Conservation (phyloP, 176 grass and related monocot genomes). For the Oryza meridionalis region DNA sequence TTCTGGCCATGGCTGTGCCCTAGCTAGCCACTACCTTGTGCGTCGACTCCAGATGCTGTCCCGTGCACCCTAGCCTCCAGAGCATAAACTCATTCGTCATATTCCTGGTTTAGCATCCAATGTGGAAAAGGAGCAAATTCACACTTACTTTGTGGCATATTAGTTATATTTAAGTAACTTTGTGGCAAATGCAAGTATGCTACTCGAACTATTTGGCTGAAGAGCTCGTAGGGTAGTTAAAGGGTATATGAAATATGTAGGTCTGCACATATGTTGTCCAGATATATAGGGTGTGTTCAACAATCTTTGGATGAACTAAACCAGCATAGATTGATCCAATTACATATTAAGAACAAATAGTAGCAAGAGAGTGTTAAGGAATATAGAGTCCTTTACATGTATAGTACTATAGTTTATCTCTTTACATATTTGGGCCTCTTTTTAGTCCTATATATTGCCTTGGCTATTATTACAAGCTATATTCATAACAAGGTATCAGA, state of each 20-base stretch:
- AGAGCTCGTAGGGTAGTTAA: neutral
- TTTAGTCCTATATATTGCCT: no score
- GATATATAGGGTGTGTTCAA: neutral
- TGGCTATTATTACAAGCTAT: no score
- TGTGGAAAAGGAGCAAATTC: neutral
- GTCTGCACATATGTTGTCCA: neutral
- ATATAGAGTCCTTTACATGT: no score
- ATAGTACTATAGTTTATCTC: no score
- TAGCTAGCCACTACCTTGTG: neutral
- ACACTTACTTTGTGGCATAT: neutral
- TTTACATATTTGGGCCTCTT: no score
- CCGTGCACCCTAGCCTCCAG: neutral
- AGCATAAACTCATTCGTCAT: neutral
- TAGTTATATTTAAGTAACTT: no score
- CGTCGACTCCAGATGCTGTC: neutral
- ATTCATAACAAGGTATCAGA: no score
- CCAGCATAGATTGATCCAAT: neutral
- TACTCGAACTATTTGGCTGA: neutral
- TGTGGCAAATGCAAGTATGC: neutral
- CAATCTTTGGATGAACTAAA: slow-evolving; percentile 11
- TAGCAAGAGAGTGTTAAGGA: neutral
- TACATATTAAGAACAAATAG: slow-evolving; percentile 16
- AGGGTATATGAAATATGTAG: neutral
- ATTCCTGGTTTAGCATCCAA: neutral
- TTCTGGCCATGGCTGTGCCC: neutral